phyloP scores from a whole-genome alignment of 805 yeast genomes.

The Cyberlindnera xylosilytica region DNA sequence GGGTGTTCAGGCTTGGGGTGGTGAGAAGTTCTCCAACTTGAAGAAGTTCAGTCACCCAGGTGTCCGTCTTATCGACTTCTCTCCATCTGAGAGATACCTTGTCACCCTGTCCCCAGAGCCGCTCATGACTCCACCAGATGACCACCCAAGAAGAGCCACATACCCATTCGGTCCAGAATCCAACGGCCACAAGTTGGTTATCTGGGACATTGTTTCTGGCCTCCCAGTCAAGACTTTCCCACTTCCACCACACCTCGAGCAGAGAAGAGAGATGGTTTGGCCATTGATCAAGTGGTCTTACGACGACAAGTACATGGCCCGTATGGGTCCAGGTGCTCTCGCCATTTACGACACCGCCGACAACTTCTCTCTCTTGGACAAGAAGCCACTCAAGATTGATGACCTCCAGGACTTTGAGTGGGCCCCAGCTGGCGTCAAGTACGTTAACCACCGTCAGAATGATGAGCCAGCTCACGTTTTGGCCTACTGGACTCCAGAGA shows the following conservation, averaged over 20 bases:
- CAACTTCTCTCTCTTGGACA: slow-evolving; percentile 77
- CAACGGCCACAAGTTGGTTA: slow-evolving; percentile 89
- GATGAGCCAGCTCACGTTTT: slow-evolving; percentile 63
- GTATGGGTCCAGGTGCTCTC: slow-evolving; percentile 89
- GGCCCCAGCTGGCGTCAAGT: slow-evolving; percentile 83
- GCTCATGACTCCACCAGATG: slow-evolving; percentile 64
- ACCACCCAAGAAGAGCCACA: slow-evolving; percentile 57
- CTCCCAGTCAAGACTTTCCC: slow-evolving; percentile 88
- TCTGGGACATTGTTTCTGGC: slow-evolving; percentile 88
- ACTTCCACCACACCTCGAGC: slow-evolving; percentile 68
- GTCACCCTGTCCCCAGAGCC: slow-evolving; percentile 90
- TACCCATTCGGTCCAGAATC: slow-evolving; percentile 85
- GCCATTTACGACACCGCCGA: slow-evolving; percentile 81
- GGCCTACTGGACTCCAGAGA: slow-evolving; percentile 97
- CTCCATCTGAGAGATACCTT: slow-evolving; percentile 87
- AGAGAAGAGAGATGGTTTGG: slow-evolving; percentile 77
- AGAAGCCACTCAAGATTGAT: slow-evolving; percentile 77
- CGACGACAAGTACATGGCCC: slow-evolving; percentile 91
- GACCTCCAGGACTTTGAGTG: slow-evolving; percentile 90
- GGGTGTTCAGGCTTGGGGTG: slow-evolving; percentile 97
- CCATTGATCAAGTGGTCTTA: slow-evolving; percentile 95
- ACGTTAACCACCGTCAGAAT: slow-evolving; percentile 51
- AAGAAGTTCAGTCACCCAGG: slow-evolving; percentile 83
- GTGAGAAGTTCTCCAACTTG: slow-evolving; percentile 68
- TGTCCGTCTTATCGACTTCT: slow-evolving; percentile 84